phyloP scores from a whole-genome alignment of 169 alveolate species.

The Plasmodium gonderi region DNA sequence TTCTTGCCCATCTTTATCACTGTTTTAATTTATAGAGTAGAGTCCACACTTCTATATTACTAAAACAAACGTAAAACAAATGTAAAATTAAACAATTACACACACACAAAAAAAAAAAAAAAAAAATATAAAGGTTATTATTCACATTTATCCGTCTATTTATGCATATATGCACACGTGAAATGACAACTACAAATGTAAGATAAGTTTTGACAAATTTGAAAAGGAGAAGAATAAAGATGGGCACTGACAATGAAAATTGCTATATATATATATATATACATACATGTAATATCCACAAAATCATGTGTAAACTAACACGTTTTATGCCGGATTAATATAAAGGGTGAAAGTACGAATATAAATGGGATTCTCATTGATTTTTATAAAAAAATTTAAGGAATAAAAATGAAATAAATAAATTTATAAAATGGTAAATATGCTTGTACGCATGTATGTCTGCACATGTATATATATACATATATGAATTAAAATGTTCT shows the following conservation, averaged over 20 bases:
- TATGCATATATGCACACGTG: not conserved
- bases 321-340: not conserved
- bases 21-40: conserved; percentile 25
- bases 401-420: not conserved
- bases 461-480: not conserved
- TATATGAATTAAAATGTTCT: not conserved
- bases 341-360: no score
- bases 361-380: not conserved
- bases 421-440: not conserved
- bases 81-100: conserved; percentile 31
- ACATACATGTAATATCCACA: not conserved
- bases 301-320: not conserved
- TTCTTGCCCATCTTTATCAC: not conserved
- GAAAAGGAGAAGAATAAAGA: not conserved
- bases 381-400: not conserved
- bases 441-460: not conserved
- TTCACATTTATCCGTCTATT: not conserved
- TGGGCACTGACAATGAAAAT: not conserved
- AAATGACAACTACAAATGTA: conserved; percentile 2
- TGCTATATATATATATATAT: not conserved
- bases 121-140: not conserved
- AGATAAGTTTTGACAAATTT: conserved; percentile 32
- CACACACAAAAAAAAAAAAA: conserved; percentile 34
- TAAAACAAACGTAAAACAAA: conserved; percentile 51
- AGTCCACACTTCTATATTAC: conserved; percentile 2